These are phyloP conservation scores for Sugiyamaella americana DNA, from an alignment of 805 yeast species.

Conservation along the genomic window DNA sequence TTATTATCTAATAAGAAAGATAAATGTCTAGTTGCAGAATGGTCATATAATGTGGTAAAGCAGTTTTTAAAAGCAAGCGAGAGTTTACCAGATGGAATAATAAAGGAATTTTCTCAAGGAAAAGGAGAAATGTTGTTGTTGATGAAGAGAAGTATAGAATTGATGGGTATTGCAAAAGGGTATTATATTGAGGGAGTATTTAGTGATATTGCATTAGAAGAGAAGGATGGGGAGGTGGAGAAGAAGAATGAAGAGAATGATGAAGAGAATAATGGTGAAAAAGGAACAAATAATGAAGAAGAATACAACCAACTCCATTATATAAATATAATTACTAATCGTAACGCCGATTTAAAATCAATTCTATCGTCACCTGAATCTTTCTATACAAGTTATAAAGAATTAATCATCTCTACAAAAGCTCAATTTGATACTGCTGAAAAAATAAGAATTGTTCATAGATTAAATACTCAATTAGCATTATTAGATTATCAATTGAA, in stretches of 20 bases:
- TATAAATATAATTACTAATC: constrained; percentile 3
- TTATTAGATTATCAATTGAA: constrained; percentile 53
- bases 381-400: constrained; percentile 41
- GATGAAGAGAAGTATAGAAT: constrained; percentile 35
- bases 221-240: constrained; percentile 1
- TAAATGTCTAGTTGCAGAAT: constrained; percentile 25
- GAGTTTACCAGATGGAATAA: constrained; percentile 19
- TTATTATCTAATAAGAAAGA: constrained; percentile 22
- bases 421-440: constrained; percentile 45
- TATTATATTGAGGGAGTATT: constrained; percentile 25
- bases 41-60: constrained; percentile 37
- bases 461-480: constrained; percentile 75
- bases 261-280: too few relatives aligned
- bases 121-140: constrained; percentile 38
- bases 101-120: constrained; percentile 34
- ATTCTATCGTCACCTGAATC: constrained; percentile 30
- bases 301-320: background rate
- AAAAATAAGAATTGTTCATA: constrained; percentile 62
- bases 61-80: constrained; percentile 32
- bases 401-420: constrained; percentile 51
- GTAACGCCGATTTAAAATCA: constrained; percentile 8
- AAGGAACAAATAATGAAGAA: too few relatives aligned
- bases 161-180: constrained; percentile 21
- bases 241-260: too few relatives aligned
- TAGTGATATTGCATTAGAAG: constrained; percentile 24